phyloP scores from a whole-genome alignment of 306 rosid genomes.

The barrel medic (Medicago truncatula) region DNA sequence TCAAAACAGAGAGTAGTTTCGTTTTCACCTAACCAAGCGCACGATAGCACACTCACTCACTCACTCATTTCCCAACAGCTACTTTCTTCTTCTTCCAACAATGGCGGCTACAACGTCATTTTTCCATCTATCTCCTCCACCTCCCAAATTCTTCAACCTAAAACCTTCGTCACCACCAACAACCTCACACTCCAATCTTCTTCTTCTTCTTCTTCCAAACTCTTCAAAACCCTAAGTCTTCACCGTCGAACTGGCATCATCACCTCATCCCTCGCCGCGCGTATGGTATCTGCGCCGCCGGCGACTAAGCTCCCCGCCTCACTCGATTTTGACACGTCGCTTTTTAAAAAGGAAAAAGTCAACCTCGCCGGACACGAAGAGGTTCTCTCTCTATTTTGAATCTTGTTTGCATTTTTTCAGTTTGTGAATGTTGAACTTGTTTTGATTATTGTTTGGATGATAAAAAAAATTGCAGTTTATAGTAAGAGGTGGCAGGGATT shows the following conservation, averaged over 20 bases:
- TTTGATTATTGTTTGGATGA: not conserved
- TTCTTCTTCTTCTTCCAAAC: conserved; percentile 40
- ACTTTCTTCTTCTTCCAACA: not conserved
- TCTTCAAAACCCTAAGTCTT: conserved; percentile 44
- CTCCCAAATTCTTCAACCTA: conserved; percentile 32
- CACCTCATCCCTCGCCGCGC: conserved; percentile 56
- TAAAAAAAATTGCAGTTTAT: conserved; percentile 58
- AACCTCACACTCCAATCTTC: conserved; percentile 45
- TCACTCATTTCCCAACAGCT: not conserved
- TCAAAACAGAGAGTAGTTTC: not conserved
- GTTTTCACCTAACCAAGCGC: not conserved
- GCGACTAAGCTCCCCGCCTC: conserved; percentile 44
- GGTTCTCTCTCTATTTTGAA: conserved; percentile 43
- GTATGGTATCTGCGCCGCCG: conserved; percentile 69
- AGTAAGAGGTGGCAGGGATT: conserved; percentile 88
- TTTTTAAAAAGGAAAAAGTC: conserved; percentile 82
- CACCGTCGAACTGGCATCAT: conserved; percentile 17
- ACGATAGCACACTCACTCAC: conserved; percentile 17
- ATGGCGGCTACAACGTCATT: conserved; percentile 53
- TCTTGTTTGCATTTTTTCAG: not conserved
- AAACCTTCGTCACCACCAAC: conserved; percentile 19
- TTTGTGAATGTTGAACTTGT: not conserved
- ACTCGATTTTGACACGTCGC: conserved; percentile 76
- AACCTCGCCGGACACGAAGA: conserved; percentile 90
- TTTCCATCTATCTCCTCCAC: conserved; percentile 39